Evolutionary conservation across 768 basidiomycete species (phyloP).

Genomic region (Polyporus arcularius): DNA sequence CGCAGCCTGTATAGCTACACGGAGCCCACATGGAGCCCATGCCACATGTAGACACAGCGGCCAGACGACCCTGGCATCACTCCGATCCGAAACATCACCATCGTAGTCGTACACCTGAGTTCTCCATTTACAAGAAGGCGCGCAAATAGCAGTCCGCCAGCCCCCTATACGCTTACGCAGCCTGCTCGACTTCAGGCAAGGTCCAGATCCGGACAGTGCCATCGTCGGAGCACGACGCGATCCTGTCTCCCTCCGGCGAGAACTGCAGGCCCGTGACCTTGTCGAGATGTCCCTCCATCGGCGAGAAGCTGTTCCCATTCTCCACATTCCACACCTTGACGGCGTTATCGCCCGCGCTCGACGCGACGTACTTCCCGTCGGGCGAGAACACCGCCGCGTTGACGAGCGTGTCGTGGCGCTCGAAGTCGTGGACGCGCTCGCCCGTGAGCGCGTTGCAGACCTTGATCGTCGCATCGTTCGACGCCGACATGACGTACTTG

Average conservation of each 20-base stretch:
- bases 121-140: too few species aligned
- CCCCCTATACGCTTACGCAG: too few species aligned
- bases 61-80: too few species aligned
- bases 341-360: conserved; percentile 4
- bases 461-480: conserved; percentile 19
- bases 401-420: conserved; percentile 13
- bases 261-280: conserved; percentile 40
- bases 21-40: too few species aligned
- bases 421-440: conserved; percentile 9
- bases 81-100: too few species aligned
- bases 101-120: too few species aligned
- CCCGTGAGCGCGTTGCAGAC: conserved; percentile 24
- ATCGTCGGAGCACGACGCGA: conserved; percentile 47
- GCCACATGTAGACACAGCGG: too few species aligned
- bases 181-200: neutral
- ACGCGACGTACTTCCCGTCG: conserved; percentile 12
- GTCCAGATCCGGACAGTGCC: conserved; percentile 4
- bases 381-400: conserved; percentile 16
- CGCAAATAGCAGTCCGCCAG: too few species aligned
- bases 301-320: neutral
- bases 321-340: conserved; percentile 8
- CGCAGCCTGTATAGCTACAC: too few species aligned
- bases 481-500: conserved; percentile 16
- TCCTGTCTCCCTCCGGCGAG: conserved; percentile 42
- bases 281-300: conserved; percentile 22